Conservation (phyloP, 163 green algal species). For the Coccomyxa subellipsoidea region DNA sequence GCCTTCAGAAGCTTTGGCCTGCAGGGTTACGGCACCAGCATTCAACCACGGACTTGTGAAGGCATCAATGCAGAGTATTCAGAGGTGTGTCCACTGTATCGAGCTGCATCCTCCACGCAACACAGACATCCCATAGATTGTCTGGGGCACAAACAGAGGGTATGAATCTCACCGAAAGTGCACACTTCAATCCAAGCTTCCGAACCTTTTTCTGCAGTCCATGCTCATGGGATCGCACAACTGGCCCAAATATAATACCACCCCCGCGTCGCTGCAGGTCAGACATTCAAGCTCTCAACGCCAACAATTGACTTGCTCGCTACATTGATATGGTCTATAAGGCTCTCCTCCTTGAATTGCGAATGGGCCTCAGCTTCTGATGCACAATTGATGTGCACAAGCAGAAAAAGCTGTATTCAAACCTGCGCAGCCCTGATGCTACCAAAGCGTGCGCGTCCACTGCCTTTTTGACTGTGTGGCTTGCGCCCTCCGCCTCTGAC, state of each 20-base stretch:
- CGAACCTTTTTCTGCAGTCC: conserved; percentile 78
- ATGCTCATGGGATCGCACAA: conserved; percentile 71
- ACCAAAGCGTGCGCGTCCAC: conserved; percentile 74
- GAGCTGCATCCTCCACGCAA: background rate
- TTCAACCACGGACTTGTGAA: background rate
- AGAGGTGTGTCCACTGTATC: background rate
- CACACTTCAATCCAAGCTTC: conserved; percentile 70
- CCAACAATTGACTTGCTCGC: too few species aligned
- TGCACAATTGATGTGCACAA: too few species aligned
- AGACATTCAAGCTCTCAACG: background rate
- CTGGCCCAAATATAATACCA: conserved; percentile 73
- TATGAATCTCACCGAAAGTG: conserved; percentile 59
- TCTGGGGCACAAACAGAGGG: background rate
- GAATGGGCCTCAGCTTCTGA: background rate
- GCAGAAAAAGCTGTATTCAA: too few species aligned
- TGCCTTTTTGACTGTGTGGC: conserved; percentile 83
- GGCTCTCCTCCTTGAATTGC: too few species aligned
- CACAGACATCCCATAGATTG: background rate
- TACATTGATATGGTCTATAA: too few species aligned
- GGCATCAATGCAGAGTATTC: background rate
- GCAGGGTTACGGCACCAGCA: background rate
- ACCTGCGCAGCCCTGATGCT: conserved; percentile 79
- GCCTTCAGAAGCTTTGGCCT: conserved; percentile 77
- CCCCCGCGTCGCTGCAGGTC: conserved; percentile 71
- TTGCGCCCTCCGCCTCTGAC: conserved; percentile 83